These are phyloP conservation scores for Yarrowia bubula DNA, from an alignment of 805 yeast species.

Conservation along the genomic window DNA sequence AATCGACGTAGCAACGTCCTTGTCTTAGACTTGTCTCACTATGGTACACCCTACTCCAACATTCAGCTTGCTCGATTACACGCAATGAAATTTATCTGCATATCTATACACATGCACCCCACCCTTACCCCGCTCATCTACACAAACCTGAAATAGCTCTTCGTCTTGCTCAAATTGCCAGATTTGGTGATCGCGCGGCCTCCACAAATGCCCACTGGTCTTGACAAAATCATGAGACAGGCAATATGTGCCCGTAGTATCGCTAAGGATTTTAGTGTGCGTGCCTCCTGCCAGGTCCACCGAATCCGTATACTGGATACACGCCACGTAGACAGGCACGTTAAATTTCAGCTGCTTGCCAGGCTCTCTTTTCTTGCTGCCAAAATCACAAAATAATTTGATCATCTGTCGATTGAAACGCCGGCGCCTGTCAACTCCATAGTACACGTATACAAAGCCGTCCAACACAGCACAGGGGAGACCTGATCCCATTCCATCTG, in stretches of 20 bases:
- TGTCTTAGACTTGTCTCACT: background rate
- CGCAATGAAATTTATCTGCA: conserved; percentile 1
- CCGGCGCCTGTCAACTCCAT: conserved; percentile 8
- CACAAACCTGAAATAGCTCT: conserved; percentile 8
- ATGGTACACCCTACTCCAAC: no score
- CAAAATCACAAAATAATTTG: conserved; percentile 16
- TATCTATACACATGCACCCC: background rate
- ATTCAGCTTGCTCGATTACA: background rate
- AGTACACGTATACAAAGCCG: conserved; percentile 9
- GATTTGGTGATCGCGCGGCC: background rate
- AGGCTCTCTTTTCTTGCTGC: conserved; percentile 9
- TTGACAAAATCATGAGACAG: conserved; percentile 3
- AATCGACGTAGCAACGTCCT: background rate
- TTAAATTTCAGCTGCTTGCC: background rate
- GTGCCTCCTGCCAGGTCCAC: conserved; percentile 20
- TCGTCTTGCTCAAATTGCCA: conserved; percentile 1
- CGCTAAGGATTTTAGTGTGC: conserved; percentile 8
- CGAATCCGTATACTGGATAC: conserved; percentile 6
- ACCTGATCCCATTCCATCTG: conserved; percentile 11
- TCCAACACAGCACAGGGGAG: conserved; percentile 13
- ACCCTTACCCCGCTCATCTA: background rate
- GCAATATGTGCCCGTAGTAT: background rate
- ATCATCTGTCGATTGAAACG: conserved; percentile 8
- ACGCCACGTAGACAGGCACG: conserved; percentile 5
- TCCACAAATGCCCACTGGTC: conserved; percentile 4